phyloP scores from a whole-genome alignment of 768 basidiomycete genomes.

The Xerocomus potaroensis region DNA sequence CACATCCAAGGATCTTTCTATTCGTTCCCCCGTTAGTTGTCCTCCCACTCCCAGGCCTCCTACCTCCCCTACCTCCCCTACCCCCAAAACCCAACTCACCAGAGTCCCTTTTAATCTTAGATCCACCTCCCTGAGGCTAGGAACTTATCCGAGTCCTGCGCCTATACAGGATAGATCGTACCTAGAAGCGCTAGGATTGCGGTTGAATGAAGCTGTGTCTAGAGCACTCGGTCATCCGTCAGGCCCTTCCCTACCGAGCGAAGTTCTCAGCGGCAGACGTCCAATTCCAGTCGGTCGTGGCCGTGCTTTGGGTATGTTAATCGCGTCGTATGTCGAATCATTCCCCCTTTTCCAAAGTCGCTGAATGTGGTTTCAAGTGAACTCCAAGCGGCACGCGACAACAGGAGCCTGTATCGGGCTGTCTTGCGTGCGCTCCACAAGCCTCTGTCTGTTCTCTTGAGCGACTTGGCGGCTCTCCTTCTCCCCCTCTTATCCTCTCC shows the following conservation, averaged over 20 bases:
- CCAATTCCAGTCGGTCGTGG: slow-evolving; percentile 77
- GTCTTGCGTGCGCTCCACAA: slow-evolving; percentile 70
- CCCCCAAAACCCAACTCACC: no score
- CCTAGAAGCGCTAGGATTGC: slow-evolving; percentile 69
- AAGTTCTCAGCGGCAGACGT: slow-evolving; percentile 60
- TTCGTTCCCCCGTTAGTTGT: slow-evolving; percentile 61
- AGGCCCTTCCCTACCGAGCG: slow-evolving; percentile 46
- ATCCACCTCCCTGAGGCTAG: slow-evolving; percentile 41
- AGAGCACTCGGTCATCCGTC: slow-evolving; percentile 66
- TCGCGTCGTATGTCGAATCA: slow-evolving; percentile 56
- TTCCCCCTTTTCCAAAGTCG: slow-evolving; percentile 10
- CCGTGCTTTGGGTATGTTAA: slow-evolving; percentile 57
- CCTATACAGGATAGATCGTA: slow-evolving; percentile 77
- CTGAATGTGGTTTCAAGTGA: slow-evolving; percentile 44
- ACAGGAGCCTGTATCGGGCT: slow-evolving; percentile 61
- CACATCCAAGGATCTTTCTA: slow-evolving; percentile 61
- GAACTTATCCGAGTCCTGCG: slow-evolving; percentile 33
- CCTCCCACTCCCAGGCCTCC: slow-evolving; percentile 67
- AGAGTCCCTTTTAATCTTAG: slow-evolving; percentile 61
- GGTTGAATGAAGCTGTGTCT: slow-evolving; percentile 77
- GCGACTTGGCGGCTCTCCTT: slow-evolving; percentile 63
- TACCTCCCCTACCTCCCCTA: slow-evolving; percentile 36
- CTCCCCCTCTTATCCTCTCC: slow-evolving; percentile 64
- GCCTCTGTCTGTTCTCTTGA: slow-evolving; percentile 70
- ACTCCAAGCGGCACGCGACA: slow-evolving; percentile 58